Percentiles rank a stretch among this genome's conserved stretches.
Evolutionary conservation across 2,329 filamentous ascomycete species (phyloP).

Genomic region (Exophiala alcalophila): DNA sequence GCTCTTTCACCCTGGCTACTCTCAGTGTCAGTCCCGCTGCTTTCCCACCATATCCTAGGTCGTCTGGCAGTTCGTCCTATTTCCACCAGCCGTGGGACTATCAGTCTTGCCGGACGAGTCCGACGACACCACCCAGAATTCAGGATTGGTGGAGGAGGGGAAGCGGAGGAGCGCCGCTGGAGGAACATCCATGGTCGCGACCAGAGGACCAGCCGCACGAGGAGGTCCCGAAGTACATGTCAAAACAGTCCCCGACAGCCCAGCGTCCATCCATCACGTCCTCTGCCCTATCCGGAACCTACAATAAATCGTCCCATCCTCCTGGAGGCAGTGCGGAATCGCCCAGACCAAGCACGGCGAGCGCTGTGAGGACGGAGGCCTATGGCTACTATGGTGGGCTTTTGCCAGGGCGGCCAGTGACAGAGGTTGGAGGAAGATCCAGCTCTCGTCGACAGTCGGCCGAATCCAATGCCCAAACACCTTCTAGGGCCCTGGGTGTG

Average conservation of each 20-base stretch:
- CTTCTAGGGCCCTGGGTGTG: slow-evolving; percentile 39
- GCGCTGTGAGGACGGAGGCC: slow-evolving; percentile 18
- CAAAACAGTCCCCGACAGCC: slow-evolving; percentile 23
- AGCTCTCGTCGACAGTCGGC: slow-evolving; percentile 15
- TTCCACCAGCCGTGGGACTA: slow-evolving; percentile 18
- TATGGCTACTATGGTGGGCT: slow-evolving; percentile 18
- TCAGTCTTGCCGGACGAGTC: slow-evolving; percentile 12
- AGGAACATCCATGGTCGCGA: slow-evolving; percentile 27
- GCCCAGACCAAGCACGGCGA: slow-evolving; percentile 22
- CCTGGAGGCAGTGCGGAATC: slow-evolving; percentile 14
- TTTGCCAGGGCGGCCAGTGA: slow-evolving; percentile 6
- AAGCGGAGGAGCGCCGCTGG: slow-evolving; percentile 26
- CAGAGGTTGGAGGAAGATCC: slow-evolving; percentile 10
- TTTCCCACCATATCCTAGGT: slow-evolving; percentile 24
- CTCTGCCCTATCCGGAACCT: slow-evolving; percentile 14
- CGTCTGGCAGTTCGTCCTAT: slow-evolving; percentile 15
- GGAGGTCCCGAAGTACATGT: slow-evolving; percentile 30
- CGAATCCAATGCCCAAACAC: slow-evolving; percentile 17
- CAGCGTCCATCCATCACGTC: slow-evolving; percentile 19
- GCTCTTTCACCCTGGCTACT: slow-evolving; percentile 23
- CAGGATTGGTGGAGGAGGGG: slow-evolving; percentile 23
- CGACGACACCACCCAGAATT: slow-evolving; percentile 8
- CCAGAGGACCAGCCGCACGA: slow-evolving; percentile 23
- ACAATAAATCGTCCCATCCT: slow-evolving; percentile 5
- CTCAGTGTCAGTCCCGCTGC: slow-evolving; percentile 21